These are phyloP conservation scores for Anthostomella pinea DNA, from an alignment of 2,329 filamentous ascomycete genomes.

Conservation along the genomic window DNA sequence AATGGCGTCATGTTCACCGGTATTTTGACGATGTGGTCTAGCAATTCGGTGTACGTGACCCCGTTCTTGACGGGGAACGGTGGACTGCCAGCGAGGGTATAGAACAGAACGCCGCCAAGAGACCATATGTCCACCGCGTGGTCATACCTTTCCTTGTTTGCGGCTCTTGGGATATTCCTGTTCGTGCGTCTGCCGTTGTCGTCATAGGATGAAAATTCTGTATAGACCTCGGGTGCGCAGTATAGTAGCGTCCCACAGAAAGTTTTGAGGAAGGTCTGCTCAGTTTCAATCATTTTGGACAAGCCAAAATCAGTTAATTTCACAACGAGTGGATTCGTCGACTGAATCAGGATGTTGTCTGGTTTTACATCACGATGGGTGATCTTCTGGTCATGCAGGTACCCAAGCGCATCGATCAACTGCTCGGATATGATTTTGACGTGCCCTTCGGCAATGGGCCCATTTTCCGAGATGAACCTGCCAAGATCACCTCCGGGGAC, in stretches of 20 bases:
- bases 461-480: constrained; percentile 61
- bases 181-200: constrained; percentile 63
- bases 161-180: constrained; percentile 58
- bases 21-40: constrained; percentile 82
- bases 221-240: constrained; percentile 95
- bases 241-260: constrained; percentile 96
- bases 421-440: constrained; percentile 73
- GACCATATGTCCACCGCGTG: constrained; percentile 97
- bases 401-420: constrained; percentile 77
- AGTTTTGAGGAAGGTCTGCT: constrained; percentile 89
- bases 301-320: constrained; percentile 96
- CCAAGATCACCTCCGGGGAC: constrained; percentile 81
- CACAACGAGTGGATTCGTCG: constrained; percentile 69
- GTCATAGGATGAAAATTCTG: constrained; percentile 66
- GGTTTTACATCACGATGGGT: constrained; percentile 99
- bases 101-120: constrained; percentile 87
- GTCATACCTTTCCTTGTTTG: constrained; percentile 67
- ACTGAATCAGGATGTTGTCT: constrained; percentile 89
- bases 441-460: constrained; percentile 62
- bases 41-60: constrained; percentile 73
- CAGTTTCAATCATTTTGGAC: constrained; percentile 88
- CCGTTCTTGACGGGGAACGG: constrained; percentile 79
- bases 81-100: constrained; percentile 72
- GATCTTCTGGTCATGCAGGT: constrained; percentile 83
- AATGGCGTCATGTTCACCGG: constrained; percentile 66